Base-by-base conservation (phyloP, 345 rosid genomes). In the Laguncularia racemosa region DNA sequence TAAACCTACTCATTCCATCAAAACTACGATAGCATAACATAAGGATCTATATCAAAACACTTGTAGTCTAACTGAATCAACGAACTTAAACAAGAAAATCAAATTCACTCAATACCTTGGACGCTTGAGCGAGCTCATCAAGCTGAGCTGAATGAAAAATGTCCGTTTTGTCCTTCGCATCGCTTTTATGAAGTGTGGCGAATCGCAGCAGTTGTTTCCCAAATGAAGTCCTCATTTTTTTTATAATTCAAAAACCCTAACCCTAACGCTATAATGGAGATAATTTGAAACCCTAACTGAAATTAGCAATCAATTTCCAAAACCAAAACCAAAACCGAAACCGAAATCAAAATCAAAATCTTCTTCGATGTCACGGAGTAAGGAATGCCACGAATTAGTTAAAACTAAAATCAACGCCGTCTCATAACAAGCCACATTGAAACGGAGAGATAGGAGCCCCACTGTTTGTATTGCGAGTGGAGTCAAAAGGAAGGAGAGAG, bases 121-220 rank as follows among this genome's bases (percentile, higher is more conserved):
- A 81, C 63, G 97, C 96, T 58, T 85, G 84, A 61, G 74, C 88
- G 67, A 93, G 96, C 66, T 87, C 91, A 55, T 87, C 92, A 57
- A 83, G 67, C 62, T 76, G 86, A 62, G 84, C 68, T 2, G 84
- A 64, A 56, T 80, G 53, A 12, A 72, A 54, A 52, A 71, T 20
- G 62, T 85, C 91, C 43, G 60, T 67, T 70, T 85, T 89, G 15
- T 83, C 95, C 81, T 78, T 89, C 19, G 68, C 53, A 63, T 82
- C 97, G 73, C 73, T 73, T 56, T 67, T 83, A 73, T 78, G 89
- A 44, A 89, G 86, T 65, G 90, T 73, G 67, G 90, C 78, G 46
- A 89, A 81, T 69, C 80, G 83, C 69, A 71, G 78, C 46, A 93
- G 68, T 33, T 33, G 40, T 81, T 82, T 89, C 44, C 62, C 74